Evolutionary conservation across 306 rosid genomes (phyloP).

Genomic region (Ochetophila trinervis): DNA sequence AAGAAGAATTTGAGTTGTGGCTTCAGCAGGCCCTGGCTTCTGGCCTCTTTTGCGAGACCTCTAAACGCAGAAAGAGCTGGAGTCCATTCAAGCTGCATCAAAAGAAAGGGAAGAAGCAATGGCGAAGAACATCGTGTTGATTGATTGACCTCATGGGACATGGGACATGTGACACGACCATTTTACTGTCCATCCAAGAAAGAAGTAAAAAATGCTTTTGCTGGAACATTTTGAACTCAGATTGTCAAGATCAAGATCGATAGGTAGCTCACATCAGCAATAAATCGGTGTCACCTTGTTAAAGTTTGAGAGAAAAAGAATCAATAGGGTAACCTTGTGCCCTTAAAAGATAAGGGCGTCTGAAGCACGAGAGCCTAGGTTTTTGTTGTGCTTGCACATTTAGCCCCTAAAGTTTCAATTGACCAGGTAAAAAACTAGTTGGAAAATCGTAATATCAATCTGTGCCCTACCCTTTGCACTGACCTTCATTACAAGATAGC

Average conservation of each 20-base stretch:
- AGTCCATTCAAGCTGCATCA: conserved; percentile 87
- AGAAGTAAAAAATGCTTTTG: conserved; percentile 9
- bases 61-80: conserved; percentile 97
- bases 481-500: conserved; percentile 4
- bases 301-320: conserved; percentile 9
- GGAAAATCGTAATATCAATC: not conserved
- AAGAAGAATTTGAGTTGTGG: conserved; percentile 91
- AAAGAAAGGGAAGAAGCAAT: conserved; percentile 81
- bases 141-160: not conserved
- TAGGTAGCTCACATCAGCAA: conserved; percentile 22
- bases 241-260: conserved; percentile 26
- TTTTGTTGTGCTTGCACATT: conserved; percentile 27
- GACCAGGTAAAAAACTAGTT: conserved; percentile 21
- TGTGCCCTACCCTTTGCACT: not conserved
- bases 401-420: conserved; percentile 21
- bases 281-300: conserved; percentile 17
- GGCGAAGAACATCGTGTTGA: conserved; percentile 92
- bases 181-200: conserved; percentile 22
- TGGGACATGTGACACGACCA: not conserved
- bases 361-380: conserved; percentile 32
- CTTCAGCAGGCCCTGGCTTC: conserved; percentile 96
- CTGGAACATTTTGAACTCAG: conserved; percentile 24
- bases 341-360: conserved; percentile 16
- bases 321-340: conserved; percentile 15
- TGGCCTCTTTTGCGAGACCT: conserved; percentile 82